phyloP scores from a whole-genome alignment of 208 protist genomes.

The Leishmania gerbilli region DNA sequence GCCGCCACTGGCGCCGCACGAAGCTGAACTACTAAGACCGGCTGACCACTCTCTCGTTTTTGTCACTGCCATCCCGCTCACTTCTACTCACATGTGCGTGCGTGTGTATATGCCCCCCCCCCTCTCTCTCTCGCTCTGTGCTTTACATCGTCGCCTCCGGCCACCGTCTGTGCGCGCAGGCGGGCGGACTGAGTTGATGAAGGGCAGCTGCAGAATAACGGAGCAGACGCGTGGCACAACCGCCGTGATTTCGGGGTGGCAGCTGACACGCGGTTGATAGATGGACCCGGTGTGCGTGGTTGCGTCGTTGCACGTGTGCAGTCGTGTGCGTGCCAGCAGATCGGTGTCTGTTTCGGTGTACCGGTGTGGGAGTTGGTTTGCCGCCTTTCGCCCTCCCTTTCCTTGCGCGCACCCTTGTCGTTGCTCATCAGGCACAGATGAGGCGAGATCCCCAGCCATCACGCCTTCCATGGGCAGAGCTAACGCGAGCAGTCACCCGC shows the following conservation, averaged over 20 bases:
- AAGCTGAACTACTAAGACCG: constrained; percentile 92
- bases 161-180: neutral
- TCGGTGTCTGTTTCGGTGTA: neutral
- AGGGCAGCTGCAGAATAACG: neutral
- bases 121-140: neutral
- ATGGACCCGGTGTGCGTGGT: neutral
- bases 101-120: neutral
- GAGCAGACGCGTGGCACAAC: neutral
- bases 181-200: neutral
- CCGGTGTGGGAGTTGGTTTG: neutral
- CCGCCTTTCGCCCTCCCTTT: neutral
- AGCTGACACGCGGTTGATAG: neutral
- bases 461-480: neutral
- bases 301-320: constrained; percentile 8
- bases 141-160: neutral
- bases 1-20: constrained; percentile 95
- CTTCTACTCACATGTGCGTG: neutral
- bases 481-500: neutral
- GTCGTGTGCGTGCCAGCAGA: constrained; percentile 3
- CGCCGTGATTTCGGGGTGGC: neutral
- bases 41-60: neutral
- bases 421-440: neutral
- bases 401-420: neutral
- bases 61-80: neutral
- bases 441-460: neutral